Evolutionary conservation across 106 monocot species (phyloP), one percentile per base, ranked within the genome.

Genomic region (Allium sativum): DNA sequence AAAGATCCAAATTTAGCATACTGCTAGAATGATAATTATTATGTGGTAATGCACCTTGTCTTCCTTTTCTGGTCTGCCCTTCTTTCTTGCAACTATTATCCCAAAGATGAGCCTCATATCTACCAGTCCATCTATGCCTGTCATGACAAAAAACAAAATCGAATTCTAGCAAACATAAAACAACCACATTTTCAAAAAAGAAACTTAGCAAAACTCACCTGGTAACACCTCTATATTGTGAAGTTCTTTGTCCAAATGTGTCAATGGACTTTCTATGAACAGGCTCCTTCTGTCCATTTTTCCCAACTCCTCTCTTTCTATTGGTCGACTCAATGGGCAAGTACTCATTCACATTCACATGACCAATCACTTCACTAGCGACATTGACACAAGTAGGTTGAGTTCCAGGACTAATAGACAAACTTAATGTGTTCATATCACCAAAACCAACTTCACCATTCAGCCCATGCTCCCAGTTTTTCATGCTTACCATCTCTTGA

Each of bases 21-120:
- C 5, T 31, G 5, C 31, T n/a, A 6, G 10, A 43, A n/a, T 0
- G 1, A 43, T 18, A 9, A 40, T 1, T 1, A n/a, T 50, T 31
- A 12, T 31, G 10, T 10, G 19, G 14, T 12, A 7, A 21, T 6
- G 8, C 45, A 89, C 89, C 89, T 89, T 89, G 89, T 55, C 84
- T 84, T 67, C 89, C 89, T 77, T 89, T 89, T 73, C 89, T 84
- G 31, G 84, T 81, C 56, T 89, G 89, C 7, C 89, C 89, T 76
- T 89, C 89, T 68, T 81, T 89, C 71, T 89, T 89, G 81, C 89
- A 89, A 57, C 89, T 89, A 65, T 89, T 89, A 43, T 88, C 88
- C 88, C 88, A 88, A 10, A 88, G 84, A 61, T 88, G 88, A 3
- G 88, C 88, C 66, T 88, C 88, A 73, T 88, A 88, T 76, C 88